Evolutionary conservation across 768 basidiomycete genomes (phyloP), one percentile per base, ranked within the genome.

Genomic region (Mycena crocata): DNA sequence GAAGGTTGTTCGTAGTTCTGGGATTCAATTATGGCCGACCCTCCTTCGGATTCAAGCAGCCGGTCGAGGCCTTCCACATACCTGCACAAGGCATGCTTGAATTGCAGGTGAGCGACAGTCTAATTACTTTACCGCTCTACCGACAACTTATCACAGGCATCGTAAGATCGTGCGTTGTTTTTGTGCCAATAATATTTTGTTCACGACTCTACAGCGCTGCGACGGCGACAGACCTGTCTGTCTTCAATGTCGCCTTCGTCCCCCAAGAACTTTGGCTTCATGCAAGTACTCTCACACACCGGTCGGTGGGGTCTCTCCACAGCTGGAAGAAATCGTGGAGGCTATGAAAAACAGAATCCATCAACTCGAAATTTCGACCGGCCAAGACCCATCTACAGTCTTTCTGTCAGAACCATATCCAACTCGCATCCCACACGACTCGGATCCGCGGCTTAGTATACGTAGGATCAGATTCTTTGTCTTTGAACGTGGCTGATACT

Each of bases 171-270:
- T 54, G 3, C 13, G 61, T 35, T 9, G 0, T 26, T 52, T 37
- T 14, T 14, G n/a, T 6, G 12, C 23, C 12, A 19, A 14, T 24
- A 5, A 2, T 26, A 8, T 46, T 24, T 21, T 9, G 32, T 44
- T 46, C 21, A 44, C 10, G 0, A 9, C 30, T 12, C 9, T 26
- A 1, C 26, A 62, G 61, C 15, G 61, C 30, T 62, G 61, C 24
- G 61, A 54, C 26, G 61, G 50, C 14, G 61, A 62, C 21, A 54
- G 61, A 24, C 61, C 61, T 5, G 24, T 62, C n/a, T 62, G 61
- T 37, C 42, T 40, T 54, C 61, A 42, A n/a, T 62, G 61, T 62
- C 61, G 61, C 13, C 32, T 62, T 13, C 61, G 44, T 23, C 61
- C 61, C 5, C 61, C 61, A 10, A 45, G 61, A 42, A 45, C 61